Percentiles rank a stretch among this genome's conserved stretches.
phyloP scores from a whole-genome alignment of 73 alveolate species.

The Tetrahymena thermophila region DNA sequence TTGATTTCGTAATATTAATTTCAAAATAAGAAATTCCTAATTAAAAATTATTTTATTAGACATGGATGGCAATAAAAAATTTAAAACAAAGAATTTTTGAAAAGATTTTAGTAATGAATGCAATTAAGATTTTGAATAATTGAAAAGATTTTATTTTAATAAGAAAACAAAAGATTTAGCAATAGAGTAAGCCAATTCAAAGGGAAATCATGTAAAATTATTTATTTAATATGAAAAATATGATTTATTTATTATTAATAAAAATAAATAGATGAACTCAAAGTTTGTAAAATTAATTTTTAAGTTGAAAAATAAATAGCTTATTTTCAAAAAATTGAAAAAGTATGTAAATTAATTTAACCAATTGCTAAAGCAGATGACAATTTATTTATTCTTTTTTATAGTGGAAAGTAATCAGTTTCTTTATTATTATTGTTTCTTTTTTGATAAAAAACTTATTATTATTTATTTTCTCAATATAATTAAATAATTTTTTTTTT shows the following conservation, averaged over 20 bases:
- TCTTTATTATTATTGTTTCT: not conserved
- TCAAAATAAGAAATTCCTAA: not conserved
- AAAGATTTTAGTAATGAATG: not conserved
- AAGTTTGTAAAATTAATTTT: not conserved
- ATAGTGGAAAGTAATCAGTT: not conserved
- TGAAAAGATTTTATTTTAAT: not conserved
- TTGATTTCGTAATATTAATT: not conserved
- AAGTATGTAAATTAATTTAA: not conserved
- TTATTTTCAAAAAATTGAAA: too few species aligned
- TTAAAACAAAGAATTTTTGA: not conserved
- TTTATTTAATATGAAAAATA: not conserved
- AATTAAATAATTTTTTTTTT: not conserved
- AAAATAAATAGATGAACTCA: not conserved
- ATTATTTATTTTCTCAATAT: too few species aligned
- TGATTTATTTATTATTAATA: too few species aligned
- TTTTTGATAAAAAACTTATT: too few species aligned
- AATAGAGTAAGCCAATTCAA: not conserved
- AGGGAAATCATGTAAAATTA: not conserved
- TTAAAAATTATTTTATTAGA: not conserved
- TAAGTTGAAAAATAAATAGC: not conserved
- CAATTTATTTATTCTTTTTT: too few species aligned
- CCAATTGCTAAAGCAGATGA: not conserved
- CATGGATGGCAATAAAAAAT: not conserved
- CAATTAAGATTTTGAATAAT: not conserved
- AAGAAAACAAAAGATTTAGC: not conserved